phyloP scores from a whole-genome alignment of 805 yeast species.

The Candida hungchunana region DNA sequence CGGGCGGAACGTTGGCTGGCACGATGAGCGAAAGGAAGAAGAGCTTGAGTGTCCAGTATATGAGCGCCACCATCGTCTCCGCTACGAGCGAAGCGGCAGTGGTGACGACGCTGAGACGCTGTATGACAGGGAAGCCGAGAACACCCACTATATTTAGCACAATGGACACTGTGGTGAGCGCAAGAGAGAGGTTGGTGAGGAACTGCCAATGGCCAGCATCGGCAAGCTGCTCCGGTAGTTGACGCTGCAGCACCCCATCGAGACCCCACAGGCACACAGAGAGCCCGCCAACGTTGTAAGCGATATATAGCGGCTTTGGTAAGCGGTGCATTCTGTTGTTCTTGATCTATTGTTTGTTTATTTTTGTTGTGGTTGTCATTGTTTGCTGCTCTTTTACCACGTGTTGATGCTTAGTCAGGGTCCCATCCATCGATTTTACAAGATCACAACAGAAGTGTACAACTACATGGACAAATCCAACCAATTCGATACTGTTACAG shows the following conservation, averaged over 20 bases:
- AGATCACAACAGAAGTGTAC: too few relatives aligned
- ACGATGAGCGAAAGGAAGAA: constrained; percentile 48
- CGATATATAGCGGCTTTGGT: not conserved
- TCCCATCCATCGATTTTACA: too few relatives aligned
- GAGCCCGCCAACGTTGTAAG: constrained; percentile 3
- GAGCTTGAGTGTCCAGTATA: constrained; percentile 67
- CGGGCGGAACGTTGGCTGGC: constrained; percentile 23
- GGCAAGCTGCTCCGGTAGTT: constrained; percentile 45
- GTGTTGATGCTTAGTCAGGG: too few relatives aligned
- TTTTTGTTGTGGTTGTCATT: too few relatives aligned
- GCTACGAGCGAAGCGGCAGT: constrained; percentile 52
- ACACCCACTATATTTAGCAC: constrained; percentile 34
- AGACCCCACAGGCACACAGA: constrained; percentile 4
- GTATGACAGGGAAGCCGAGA: constrained; percentile 2
- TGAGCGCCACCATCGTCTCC: constrained; percentile 56
- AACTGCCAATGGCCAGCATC: constrained; percentile 70
- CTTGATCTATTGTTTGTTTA: too few relatives aligned
- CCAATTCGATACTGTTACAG: not conserved
- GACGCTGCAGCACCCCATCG: constrained; percentile 1
- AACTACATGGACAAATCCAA: too few relatives aligned
- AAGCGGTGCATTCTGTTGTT: too few relatives aligned
- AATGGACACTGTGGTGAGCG: constrained; percentile 40
- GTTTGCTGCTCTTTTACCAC: too few relatives aligned
- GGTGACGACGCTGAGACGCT: constrained; percentile 7
- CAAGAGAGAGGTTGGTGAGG: constrained; percentile 60